Evolutionary conservation across 208 protist genomes (phyloP), one percentile per base, ranked within the genome.

Genomic region (Borovskyia barvae): DNA sequence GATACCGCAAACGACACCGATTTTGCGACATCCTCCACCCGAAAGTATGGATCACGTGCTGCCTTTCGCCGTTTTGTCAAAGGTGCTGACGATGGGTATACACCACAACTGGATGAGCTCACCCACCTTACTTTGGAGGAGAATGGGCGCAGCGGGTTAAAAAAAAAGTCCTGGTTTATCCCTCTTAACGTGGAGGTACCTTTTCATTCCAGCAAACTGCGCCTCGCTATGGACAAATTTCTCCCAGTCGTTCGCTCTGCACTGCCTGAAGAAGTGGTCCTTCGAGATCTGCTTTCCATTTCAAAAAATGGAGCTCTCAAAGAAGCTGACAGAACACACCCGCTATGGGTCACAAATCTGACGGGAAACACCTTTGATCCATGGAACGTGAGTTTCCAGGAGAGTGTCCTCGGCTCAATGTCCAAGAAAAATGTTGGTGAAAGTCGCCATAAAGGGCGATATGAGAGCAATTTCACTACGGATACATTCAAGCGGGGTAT

Each of bases 81-180:
- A 26, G 86, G 90, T 15, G 79, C 86, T 4, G 90, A 96, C 45
- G 90, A 93, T 56, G 87, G 87, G 5, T 82, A 72, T 47, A 96
- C 90, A 12, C 90, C 87, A 0, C 65, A 75, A 15, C 63, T 88
- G 7, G 76, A 88, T 3, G 67, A 92, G 41, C 70, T 96, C 0
- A 85, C 77, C 0, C 84, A 91, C 41, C 69, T 96, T 8, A 93
- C 86, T 0, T 49, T 93, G 30, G 75, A 90, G 59, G 86, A 88
- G 32, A 85, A 93, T 37, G 90, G 90, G 1, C 68, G 90, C 11
- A 93, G 86, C 62, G 90, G 90, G 5, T 62, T 96, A 2, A 93
- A 93, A 59, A 80, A 83, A 39, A 96, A 93, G 59, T 90, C 86
- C 19, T 96, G 90, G 87, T 96, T 86, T 65, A 72, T 93, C 45